Base-by-base conservation (phyloP, 768 basidiomycete genomes). In the Aureoboletus auriporus region DNA sequence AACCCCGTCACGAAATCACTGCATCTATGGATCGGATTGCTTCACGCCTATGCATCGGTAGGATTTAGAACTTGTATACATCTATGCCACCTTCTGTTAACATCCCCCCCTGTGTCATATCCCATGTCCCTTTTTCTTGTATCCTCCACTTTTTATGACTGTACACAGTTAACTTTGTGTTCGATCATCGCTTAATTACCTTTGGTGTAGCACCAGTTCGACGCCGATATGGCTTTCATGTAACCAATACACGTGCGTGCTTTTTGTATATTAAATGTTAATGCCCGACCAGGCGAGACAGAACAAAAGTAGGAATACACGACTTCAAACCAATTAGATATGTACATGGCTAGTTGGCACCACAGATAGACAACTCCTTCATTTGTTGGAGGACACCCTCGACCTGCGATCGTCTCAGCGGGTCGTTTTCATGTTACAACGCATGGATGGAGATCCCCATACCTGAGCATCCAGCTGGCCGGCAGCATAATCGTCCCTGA, bases 321-420 rank as follows among this genome's bases (percentile, higher is more conserved):
- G 39, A 31, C 13, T 17, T 48, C 39, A 10, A 36, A 1, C 9
- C 12, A 29, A 5, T 5, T 17, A 23, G 12, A 4, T 8, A n/a
- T 20, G 26, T 1, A 23, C 20, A 11, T 23, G 35, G 27, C 44
- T 64, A 72, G 51, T 60, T 71, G 42, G 61, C 87, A 12, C 93
- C 93, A 62, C 90, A 96, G 60, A 99, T 99, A 6, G 89, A 89
- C 43, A 98, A 70, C 61, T 95, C 93, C 64, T 84, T 83, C 93
- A 99, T 98, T 71, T 98, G 93, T 60, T 93, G 89, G 40, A 99
- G 71, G n/a, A 93, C 90, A 13, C 83, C 85, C 69, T 98, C 96
- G n/a, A 98, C 93, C 86, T 89, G 48, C 16, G 30, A 51, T 35
- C 34, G 44, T 23, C 44, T 55, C 11, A 42, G 42, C 38, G 28